A percentile compares a stretch with the other conserved stretches of the same genome.
Evolutionary conservation across 2,329 filamentous ascomycete species (phyloP).

Genomic region (Pseudogymnoascus sp.): DNA sequence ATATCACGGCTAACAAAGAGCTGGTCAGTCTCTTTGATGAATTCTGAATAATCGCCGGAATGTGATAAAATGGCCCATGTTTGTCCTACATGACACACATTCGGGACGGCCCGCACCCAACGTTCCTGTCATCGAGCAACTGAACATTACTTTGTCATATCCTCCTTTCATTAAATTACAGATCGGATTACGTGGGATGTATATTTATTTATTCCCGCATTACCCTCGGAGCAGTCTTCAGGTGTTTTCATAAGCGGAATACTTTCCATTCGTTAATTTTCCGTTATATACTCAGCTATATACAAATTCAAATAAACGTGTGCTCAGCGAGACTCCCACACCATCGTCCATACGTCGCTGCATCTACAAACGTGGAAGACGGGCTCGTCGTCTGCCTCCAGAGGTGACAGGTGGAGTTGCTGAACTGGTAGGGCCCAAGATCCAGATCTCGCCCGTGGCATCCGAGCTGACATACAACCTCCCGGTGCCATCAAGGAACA

Average conservation of each 20-base stretch:
- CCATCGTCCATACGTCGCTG: neutral
- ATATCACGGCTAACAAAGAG: neutral
- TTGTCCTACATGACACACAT: neutral
- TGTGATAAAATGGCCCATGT: conserved; percentile 3
- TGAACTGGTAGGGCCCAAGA: conserved; percentile 31
- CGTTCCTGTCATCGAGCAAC: neutral
- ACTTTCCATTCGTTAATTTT: neutral
- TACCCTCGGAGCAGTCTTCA: neutral
- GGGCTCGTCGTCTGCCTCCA: neutral
- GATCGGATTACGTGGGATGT: neutral
- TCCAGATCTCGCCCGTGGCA: conserved; percentile 56
- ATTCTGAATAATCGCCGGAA: neutral
- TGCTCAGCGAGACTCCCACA: neutral
- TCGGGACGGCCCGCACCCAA: neutral
- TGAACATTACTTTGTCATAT: neutral
- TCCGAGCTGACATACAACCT: conserved; percentile 56
- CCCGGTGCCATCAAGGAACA: conserved; percentile 44
- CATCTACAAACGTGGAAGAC: neutral
- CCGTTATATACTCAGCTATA: neutral
- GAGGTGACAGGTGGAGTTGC: conserved; percentile 6
- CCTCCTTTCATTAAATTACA: neutral
- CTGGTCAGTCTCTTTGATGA: neutral
- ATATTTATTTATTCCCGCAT: neutral
- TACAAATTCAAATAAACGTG: neutral
- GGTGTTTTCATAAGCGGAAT: neutral